Base-by-base conservation (phyloP, 2,329 filamentous ascomycete species). In the Dactylellina haptotyla region DNA sequence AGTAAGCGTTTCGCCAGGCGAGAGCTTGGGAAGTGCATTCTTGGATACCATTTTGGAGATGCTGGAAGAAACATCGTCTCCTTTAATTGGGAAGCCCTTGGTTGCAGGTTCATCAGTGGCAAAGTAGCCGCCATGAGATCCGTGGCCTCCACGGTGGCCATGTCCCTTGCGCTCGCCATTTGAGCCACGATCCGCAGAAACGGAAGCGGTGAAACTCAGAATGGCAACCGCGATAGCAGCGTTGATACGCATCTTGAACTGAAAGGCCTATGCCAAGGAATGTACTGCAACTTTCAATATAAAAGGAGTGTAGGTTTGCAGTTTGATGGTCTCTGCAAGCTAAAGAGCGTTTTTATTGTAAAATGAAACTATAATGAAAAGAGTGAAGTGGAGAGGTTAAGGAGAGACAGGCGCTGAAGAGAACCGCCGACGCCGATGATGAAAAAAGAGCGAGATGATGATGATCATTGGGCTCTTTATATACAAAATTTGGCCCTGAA, bases 231-330 rank as follows among this genome's bases (percentile, higher is more conserved):
- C 50, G n/a, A 54, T 54, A 20, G 50, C 50, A n/a, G 50, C 50
- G 32, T 37, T 54, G 50, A 54, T 54, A 39, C 50, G 50, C 50
- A 54, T 54, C 18, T 54, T 54, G 25, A n/a, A 50, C 12, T n/a
- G 43, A 16, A 4, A 9, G 20, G 14, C 32, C 14, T 34, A n/a
- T n/a, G n/a, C n/a, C n/a, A n/a, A n/a, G n/a, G n/a, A n/a, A n/a
- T n/a, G n/a, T n/a, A n/a, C n/a, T n/a, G n/a, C n/a, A n/a, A n/a
- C n/a, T n/a, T n/a, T n/a, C n/a, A n/a, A n/a, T 54, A 4, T 12
- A 25, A 25, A 54, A 54, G 25, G 50, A 54, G 41, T 23, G 41
- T 45, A 45, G n/a, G n/a, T n/a, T n/a, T n/a, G n/a, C n/a, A n/a
- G n/a, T n/a, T n/a, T n/a, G n/a, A n/a, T n/a, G n/a, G n/a, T n/a